These are phyloP conservation scores for Camillea tinctor DNA, from an alignment of 2,329 filamentous ascomycete genomes.

Conservation along the genomic window DNA sequence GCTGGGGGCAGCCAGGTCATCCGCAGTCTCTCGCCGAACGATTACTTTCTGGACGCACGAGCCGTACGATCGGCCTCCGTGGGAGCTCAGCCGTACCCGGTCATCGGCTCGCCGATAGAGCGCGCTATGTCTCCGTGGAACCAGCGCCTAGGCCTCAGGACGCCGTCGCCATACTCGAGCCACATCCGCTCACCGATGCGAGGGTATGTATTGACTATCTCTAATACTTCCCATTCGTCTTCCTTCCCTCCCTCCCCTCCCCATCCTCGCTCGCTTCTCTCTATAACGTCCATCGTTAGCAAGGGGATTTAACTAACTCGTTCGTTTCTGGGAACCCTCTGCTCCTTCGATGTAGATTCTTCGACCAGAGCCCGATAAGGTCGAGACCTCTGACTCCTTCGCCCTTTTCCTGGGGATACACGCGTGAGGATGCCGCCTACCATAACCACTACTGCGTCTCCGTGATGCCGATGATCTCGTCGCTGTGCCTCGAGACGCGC, in stretches of 20 bases:
- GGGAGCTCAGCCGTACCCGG: slow-evolving; percentile 5
- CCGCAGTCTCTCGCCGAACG: neutral
- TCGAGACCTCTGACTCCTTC: neutral
- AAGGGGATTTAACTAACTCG: too few relatives aligned
- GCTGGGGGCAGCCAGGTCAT: slow-evolving; percentile 6
- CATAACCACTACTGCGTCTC: slow-evolving; percentile 17
- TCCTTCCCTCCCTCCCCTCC: neutral
- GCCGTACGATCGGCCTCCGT: neutral
- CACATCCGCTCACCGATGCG: slow-evolving; percentile 7
- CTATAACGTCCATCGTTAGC: too few relatives aligned
- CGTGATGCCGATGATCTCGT: slow-evolving; percentile 5
- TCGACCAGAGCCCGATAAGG: neutral
- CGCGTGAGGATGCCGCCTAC: slow-evolving; percentile 4
- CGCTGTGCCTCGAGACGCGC: slow-evolving; percentile 13
- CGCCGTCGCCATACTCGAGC: slow-evolving; percentile 4
- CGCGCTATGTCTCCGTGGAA: slow-evolving; percentile 18
- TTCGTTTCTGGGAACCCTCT: too few relatives aligned
- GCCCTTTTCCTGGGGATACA: neutral
- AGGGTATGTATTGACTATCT: slow-evolving; percentile 10
- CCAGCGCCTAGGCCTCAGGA: slow-evolving; percentile 17
- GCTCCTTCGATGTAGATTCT: neutral
- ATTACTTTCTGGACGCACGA: neutral
- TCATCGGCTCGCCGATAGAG: slow-evolving; percentile 3
- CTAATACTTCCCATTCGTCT: neutral
- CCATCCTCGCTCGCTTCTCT: too few relatives aligned